phyloP scores from a whole-genome alignment of 805 yeast species.

The Lachancea dasiensis region DNA sequence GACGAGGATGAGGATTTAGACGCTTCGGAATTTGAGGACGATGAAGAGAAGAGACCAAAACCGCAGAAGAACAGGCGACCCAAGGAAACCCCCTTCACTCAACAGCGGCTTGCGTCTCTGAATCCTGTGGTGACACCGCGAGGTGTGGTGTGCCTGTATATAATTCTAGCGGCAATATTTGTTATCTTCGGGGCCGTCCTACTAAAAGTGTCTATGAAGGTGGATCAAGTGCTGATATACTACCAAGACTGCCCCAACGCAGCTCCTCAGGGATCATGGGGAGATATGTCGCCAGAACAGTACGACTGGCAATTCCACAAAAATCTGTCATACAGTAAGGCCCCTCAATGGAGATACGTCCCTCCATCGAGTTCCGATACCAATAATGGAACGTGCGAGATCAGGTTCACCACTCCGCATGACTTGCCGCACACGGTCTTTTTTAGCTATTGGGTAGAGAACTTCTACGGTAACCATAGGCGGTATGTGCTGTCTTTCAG shows the following conservation, averaged over 20 bases:
- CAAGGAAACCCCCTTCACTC: constrained; percentile 68
- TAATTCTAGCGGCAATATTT: constrained; percentile 69
- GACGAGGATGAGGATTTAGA: constrained; percentile 31
- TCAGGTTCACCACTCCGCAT: constrained; percentile 67
- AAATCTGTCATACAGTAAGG: constrained; percentile 30
- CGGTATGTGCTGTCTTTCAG: constrained; percentile 86
- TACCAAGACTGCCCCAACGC: constrained; percentile 62
- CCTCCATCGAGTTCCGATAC: constrained; percentile 41
- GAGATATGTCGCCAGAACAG: constrained; percentile 52
- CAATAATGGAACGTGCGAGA: constrained; percentile 50
- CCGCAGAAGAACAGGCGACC: constrained; percentile 55
- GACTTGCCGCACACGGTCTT: constrained; percentile 70
- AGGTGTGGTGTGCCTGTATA: constrained; percentile 76
- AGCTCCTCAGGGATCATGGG: constrained; percentile 42
- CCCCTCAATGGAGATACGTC: constrained; percentile 66
- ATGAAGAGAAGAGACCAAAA: constrained; percentile 34
- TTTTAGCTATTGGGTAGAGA: constrained; percentile 76
- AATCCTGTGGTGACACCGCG: constrained; percentile 87
- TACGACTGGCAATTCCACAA: constrained; percentile 51
- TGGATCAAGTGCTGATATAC: constrained; percentile 66
- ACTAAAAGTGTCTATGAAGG: constrained; percentile 60
- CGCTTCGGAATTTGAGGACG: constrained; percentile 35
- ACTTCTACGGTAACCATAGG: constrained; percentile 91
- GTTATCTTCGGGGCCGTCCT: constrained; percentile 89
- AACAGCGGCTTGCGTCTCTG: constrained; percentile 50